Base-by-base conservation (phyloP, 352 stramenopile genomes). In the Phytophthora constricta region DNA sequence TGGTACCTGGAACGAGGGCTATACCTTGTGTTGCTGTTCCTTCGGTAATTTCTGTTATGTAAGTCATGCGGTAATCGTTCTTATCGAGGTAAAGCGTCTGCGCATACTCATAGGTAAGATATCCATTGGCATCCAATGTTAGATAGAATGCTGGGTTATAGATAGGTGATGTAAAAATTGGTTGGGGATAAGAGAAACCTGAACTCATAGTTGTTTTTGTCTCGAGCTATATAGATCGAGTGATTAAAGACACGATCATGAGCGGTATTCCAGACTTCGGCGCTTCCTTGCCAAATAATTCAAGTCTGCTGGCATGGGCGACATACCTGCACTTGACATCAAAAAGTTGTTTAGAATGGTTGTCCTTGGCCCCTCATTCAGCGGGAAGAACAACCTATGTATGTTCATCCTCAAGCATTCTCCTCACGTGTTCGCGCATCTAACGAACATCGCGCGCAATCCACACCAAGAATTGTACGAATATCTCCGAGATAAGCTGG, bases 261-360 rank as follows among this genome's bases (percentile, higher is more conserved):
- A n/a, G n/a, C n/a, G n/a, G n/a, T n/a, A n/a, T n/a, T n/a, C n/a
- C n/a, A n/a, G n/a, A n/a, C n/a, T n/a, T n/a, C n/a, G n/a, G n/a
- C n/a, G n/a, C n/a, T n/a, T n/a, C n/a, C n/a, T n/a, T n/a, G n/a
- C n/a, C n/a, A n/a, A n/a, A n/a, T n/a, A n/a, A n/a, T n/a, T n/a
- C n/a, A n/a, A n/a, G n/a, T n/a, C n/a, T n/a, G n/a, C n/a, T n/a
- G n/a, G n/a, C 25, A 20, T 27, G 16, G 56, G 56, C 9, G 41
- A 54, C n/a, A 63, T 63, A 2, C 13, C 41, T 17, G 22, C 7
- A 26, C 22, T 63, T 14, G 43, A 42, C 16, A 63, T 63, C 9
- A 54, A 63, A 20, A 42, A 34, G 45, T 37, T 64, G 17, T 64
- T 57, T 47, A 41, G 56, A 42, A 56, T 56, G 42, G 45, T 64